These are phyloP conservation scores for Didymella pomorum DNA, from an alignment of 2,329 filamentous ascomycete genomes.

Conservation along the genomic window DNA sequence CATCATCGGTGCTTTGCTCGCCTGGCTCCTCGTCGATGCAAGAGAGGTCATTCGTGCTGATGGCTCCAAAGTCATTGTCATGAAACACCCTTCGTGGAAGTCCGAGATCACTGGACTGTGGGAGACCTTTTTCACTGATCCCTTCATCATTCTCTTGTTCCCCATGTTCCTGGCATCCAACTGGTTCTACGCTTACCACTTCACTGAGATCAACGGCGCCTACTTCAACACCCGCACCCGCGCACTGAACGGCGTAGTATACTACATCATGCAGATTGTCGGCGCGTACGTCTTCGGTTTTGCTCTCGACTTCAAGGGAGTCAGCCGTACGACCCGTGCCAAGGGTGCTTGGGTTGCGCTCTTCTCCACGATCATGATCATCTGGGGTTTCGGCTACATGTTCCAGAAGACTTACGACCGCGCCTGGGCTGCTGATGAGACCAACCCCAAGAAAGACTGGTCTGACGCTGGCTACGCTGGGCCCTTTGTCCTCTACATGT, in stretches of 20 bases:
- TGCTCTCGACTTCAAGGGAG: constrained; percentile 65
- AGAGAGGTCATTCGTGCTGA: constrained; percentile 77
- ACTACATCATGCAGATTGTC: constrained; percentile 80
- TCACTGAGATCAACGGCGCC: constrained; percentile 74
- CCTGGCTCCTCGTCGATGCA: constrained; percentile 75
- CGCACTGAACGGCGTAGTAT: constrained; percentile 79
- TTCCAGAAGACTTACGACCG: constrained; percentile 72
- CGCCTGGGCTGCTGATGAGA: constrained; percentile 37
- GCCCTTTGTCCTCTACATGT: constrained; percentile 88
- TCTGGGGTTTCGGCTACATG: constrained; percentile 85
- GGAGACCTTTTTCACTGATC: constrained; percentile 74
- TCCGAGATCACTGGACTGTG: constrained; percentile 79
- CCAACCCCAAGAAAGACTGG: constrained; percentile 67
- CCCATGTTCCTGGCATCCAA: constrained; percentile 84
- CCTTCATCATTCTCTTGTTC: constrained; percentile 78
- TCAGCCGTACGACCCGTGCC: constrained; percentile 73
- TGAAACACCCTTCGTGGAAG: constrained; percentile 89
- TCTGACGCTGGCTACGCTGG: constrained; percentile 72
- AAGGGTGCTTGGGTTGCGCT: constrained; percentile 69
- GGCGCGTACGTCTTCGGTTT: constrained; percentile 78
- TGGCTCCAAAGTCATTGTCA: constrained; percentile 80
- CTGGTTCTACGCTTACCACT: constrained; percentile 82
- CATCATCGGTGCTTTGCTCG: constrained; percentile 72
- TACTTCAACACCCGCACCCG: constrained; percentile 78
- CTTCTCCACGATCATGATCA: constrained; percentile 73